Percentiles rank a stretch among this genome's conserved stretches.
Conservation (phyloP, 139 green algal genomes). For the Limnomonas spitsbergensis region DNA sequence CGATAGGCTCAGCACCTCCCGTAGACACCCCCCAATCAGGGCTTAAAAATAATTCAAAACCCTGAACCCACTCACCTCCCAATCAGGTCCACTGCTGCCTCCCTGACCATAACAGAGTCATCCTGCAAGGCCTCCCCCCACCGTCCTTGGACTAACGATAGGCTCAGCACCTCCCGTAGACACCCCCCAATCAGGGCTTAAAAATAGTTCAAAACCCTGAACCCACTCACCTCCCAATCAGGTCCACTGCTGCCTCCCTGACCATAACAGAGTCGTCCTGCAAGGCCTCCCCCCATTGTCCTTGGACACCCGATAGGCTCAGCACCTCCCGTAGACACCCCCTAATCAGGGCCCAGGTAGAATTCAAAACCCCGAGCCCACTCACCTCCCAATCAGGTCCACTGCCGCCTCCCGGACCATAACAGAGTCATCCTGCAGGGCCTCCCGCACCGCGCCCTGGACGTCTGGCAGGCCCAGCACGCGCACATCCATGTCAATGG, state of each 20-base stretch:
- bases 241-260: neutral
- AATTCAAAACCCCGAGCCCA: neutral
- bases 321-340: too few relatives aligned
- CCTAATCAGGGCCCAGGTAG: too few relatives aligned
- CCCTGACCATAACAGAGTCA: neutral
- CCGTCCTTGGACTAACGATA: neutral
- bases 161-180: too few relatives aligned
- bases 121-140: neutral
- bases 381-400: slow-evolving; percentile 70
- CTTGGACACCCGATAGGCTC: neutral
- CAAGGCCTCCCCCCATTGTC: neutral
- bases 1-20: too few relatives aligned
- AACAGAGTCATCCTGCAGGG: slow-evolving; percentile 71
- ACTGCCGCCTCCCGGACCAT: slow-evolving; percentile 81
- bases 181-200: too few relatives aligned
- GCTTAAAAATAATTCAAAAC: neutral
- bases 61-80: neutral
- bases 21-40: too few relatives aligned
- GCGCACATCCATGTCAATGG: slow-evolving; percentile 59
- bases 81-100: neutral
- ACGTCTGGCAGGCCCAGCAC: slow-evolving; percentile 58
- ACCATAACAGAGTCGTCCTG: neutral
- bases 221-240: neutral
- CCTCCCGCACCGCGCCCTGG: slow-evolving; percentile 29
- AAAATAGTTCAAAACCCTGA: neutral